Base-by-base conservation (phyloP, 2,329 filamentous ascomycete genomes). In the Colletotrichum lini region DNA sequence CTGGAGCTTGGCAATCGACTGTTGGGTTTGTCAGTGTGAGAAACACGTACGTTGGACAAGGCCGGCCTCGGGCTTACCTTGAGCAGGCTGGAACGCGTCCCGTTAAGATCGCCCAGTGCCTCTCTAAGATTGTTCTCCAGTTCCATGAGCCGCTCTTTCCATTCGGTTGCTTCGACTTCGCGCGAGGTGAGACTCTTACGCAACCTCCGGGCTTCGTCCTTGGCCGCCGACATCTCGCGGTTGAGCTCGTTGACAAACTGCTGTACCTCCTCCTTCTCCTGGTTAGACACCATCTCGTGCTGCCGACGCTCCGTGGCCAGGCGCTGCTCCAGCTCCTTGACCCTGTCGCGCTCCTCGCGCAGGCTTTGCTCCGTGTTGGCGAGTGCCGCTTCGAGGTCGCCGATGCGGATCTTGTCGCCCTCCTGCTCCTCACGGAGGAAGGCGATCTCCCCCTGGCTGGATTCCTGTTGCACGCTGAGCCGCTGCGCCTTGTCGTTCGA, bases 361-460 rank as follows among this genome's bases (percentile, higher is more conserved):
- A 98, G 84, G 59, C 86, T 90, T 77, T 94, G 90, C 79, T 97
- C 93, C n/a, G 91, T 89, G 67, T 90, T 92, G 76, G 94, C 93
- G 47, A 98, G 84, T 16, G 92, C 91, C 10, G 94, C 93, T 78
- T 98, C 95, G 9, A 98, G 86, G 78, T 98, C 95, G 47, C 96
- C 94, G 77, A 99, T 98, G 82, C 95, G 95, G 79, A 99, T 97
- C 87, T 99, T 99, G 85, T 99, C 96, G 21, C 90, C 90, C 82
- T 99, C 96, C 81, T 99, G 96, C 84, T 99, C 96, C 79, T 99
- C 96, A 2, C 96, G 92, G 61, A 99, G 82, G 87, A 99, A 99
- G 1, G 94, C 92, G 81, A 98, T 97, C 81, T 99, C 96, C 70
- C 92, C 92, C 77, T 98, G 96, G 67, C 93, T 92, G 6, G 94